Base-by-base conservation (phyloP, 176 grass and related monocot species). In the Dactylis glomerata region DNA sequence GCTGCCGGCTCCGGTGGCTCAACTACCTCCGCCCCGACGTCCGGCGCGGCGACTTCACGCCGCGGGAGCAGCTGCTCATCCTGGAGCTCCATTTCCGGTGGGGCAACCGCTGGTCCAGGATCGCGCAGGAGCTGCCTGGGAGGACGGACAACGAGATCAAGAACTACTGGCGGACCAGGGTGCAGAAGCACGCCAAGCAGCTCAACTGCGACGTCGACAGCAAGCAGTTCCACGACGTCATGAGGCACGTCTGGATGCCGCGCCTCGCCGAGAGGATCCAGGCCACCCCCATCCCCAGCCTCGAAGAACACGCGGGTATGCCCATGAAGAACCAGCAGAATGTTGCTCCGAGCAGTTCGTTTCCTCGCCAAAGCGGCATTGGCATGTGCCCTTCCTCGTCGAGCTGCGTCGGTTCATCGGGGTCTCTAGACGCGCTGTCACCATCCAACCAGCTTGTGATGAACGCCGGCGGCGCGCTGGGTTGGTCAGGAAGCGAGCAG, bases 1-100 rank as follows among this genome's bases (percentile, higher is more conserved):
- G 97, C 84, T 99, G 97, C 69, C 89, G 97, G 61, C 86, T 99
- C 62, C 91, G 97, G 76, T 99, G 97, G 97, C 96, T 99, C 88
- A 99, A 99, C 82, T 99, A 99, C 90, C 77, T 99, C 90, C 91
- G 88, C 44, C 97, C 97, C 14, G 95, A 89, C n/a, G 88, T 97
- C 63, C 95, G 95, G 5, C 95, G 90, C 27, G 95, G 95, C 10
- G 93, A 86, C 40, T 94, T 97, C 88, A 91, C 86, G 52, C 90
- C 92, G 23, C 77, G 77, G 62, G 95, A 97, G 90, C 95, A 97
- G 67, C 90, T 97, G 73, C 90, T 97, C 88, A 91, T 97, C 88
- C 92, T 97, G 8, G 92, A 97, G 66, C 90, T 97, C 80, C 95
- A 97, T 76, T 86, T 76, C 3, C 95, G 95, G n/a, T 97, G 95